Conservation (phyloP, 2,329 filamentous ascomycete species). For the Phyllosticta paracitricarpa region DNA sequence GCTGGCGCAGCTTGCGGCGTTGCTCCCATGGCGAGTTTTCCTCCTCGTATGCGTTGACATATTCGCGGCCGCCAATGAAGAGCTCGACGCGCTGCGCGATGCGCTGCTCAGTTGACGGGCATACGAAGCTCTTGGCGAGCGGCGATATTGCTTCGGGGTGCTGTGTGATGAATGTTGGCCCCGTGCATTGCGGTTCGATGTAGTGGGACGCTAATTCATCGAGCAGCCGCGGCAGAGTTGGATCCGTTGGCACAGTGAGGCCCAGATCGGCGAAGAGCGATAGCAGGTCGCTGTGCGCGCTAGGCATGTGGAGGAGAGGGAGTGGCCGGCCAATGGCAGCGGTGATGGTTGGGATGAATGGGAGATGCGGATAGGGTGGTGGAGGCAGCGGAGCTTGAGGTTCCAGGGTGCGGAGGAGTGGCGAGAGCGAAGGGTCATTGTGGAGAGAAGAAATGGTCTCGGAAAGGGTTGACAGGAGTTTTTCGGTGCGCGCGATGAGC, state of each 20-base stretch:
- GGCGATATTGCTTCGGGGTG: conserved; percentile 88
- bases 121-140: conserved; percentile 75
- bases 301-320: conserved; percentile 40
- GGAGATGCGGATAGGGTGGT: conserved; percentile 52
- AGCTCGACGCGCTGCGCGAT: conserved; percentile 78
- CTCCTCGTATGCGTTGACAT: conserved; percentile 97
- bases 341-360: conserved; percentile 77
- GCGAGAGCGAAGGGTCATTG: conserved; percentile 24
- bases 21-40: conserved; percentile 90
- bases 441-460: conserved; percentile 36
- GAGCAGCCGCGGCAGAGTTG: conserved; percentile 60
- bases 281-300: conserved; percentile 51
- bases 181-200: conserved; percentile 64
- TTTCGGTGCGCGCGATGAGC: conserved; percentile 66
- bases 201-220: conserved; percentile 68
- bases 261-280: conserved; percentile 42
- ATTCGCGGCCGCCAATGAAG: conserved; percentile 68
- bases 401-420: conserved; percentile 27
- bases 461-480: conserved; percentile 45
- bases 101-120: conserved; percentile 54
- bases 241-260: conserved; percentile 40
- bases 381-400: conserved; percentile 34
- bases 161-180: conserved; percentile 76
- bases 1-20: conserved; percentile 65
- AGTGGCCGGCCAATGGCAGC: conserved; percentile 53